These are phyloP conservation scores for Acacia concinna DNA, from an alignment of 331 rosid genomes.

Conservation along the genomic window DNA sequence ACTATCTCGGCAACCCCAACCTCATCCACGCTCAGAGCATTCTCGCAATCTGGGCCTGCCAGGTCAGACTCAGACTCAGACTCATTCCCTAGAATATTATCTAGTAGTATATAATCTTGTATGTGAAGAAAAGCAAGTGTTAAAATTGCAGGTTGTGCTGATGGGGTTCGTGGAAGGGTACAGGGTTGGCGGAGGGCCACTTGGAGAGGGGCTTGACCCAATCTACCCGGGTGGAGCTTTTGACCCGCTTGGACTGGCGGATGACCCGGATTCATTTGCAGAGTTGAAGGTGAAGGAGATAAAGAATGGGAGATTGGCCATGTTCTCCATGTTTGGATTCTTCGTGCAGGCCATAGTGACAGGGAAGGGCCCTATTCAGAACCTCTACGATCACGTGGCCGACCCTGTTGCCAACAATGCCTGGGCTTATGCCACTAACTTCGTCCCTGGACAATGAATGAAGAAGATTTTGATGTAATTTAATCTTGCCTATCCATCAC, in stretches of 20 bases:
- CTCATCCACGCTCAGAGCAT: slow-evolving; percentile 90
- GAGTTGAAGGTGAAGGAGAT: slow-evolving; percentile 85
- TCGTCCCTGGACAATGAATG: slow-evolving; percentile 77
- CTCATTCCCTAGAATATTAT: too few relatives aligned
- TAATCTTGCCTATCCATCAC: too few relatives aligned
- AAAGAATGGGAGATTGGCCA: slow-evolving; percentile 49
- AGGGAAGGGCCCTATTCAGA: slow-evolving; percentile 87
- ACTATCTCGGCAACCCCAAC: slow-evolving; percentile 92
- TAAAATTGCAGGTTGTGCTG: slow-evolving; percentile 86
- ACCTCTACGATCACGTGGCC: slow-evolving; percentile 78
- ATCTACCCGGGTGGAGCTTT: slow-evolving; percentile 90
- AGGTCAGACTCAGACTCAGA: slow-evolving; percentile 37
- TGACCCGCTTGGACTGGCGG: slow-evolving; percentile 93
- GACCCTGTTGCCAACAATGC: slow-evolving; percentile 49
- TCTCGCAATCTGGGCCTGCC: slow-evolving; percentile 86
- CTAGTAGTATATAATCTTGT: too few relatives aligned
- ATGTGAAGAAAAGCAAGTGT: too few relatives aligned
- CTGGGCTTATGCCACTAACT: slow-evolving; percentile 91
- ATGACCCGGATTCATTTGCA: slow-evolving; percentile 92
- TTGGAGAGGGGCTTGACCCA: slow-evolving; percentile 94
- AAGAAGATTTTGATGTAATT: too few relatives aligned
- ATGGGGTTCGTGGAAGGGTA: slow-evolving; percentile 94
- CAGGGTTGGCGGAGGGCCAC: slow-evolving; percentile 94
- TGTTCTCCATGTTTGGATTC: slow-evolving; percentile 91
- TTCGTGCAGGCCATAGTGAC: slow-evolving; percentile 94